phyloP scores from a whole-genome alignment of 441 rosid species.

The Erodium texanum region DNA sequence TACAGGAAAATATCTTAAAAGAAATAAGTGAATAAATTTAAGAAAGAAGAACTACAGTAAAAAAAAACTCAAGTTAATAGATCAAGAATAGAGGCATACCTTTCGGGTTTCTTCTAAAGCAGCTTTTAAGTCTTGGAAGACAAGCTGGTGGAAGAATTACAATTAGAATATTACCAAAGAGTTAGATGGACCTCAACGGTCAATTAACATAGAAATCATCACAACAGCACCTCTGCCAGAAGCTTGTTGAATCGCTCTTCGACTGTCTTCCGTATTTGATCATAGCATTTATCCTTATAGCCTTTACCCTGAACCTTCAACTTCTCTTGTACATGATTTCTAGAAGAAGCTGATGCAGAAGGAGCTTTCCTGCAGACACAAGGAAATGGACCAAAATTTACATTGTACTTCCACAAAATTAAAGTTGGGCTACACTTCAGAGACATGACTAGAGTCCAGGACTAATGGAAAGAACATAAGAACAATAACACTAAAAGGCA shows the following conservation, averaged over 20 bases:
- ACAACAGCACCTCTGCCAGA: constrained; percentile 50
- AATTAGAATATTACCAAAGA: constrained; percentile 23
- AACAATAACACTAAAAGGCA: neutral
- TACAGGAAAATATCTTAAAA: neutral
- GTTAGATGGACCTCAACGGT: constrained; percentile 5
- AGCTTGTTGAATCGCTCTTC: constrained; percentile 82
- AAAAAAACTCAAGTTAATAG: neutral
- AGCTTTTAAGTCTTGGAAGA: constrained; percentile 80
- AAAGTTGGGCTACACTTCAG: constrained; percentile 2
- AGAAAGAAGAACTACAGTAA: neutral
- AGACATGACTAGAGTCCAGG: constrained; percentile 5
- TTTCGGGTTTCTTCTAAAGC: constrained; percentile 90
- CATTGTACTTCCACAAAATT: constrained; percentile 6
- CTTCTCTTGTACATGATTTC: constrained; percentile 55
- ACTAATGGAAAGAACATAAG: neutral
- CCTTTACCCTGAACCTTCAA: constrained; percentile 83
- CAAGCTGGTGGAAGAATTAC: constrained; percentile 53
- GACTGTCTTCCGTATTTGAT: constrained; percentile 78
- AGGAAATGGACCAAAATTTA: constrained; percentile 13
- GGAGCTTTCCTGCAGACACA: constrained; percentile 55
- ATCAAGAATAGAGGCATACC: constrained; percentile 42
- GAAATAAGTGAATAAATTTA: neutral
- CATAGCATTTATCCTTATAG: constrained; percentile 95
- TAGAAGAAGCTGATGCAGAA: constrained; percentile 49
- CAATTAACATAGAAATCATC: constrained; percentile 7